Conservation (phyloP, 192 early-diverging fungal genomes). For the Helicostylum pulchrum region DNA sequence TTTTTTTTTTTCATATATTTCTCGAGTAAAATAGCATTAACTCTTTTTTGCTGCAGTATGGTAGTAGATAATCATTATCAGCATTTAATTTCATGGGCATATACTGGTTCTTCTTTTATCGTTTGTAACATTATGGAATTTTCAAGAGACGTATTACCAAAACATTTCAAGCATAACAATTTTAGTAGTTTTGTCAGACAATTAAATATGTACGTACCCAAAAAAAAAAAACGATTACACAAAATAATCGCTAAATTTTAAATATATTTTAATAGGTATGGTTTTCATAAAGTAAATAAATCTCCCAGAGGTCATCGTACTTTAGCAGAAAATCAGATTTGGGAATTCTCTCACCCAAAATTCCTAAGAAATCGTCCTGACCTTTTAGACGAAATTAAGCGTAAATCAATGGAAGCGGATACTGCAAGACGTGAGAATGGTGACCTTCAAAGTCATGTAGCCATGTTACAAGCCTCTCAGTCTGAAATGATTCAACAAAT, state of each 20-base stretch:
- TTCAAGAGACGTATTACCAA: conserved; percentile 83
- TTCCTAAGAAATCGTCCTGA: conserved; percentile 75
- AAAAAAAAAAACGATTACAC: neutral
- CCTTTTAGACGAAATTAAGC: conserved; percentile 86
- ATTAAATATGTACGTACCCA: conserved; percentile 66
- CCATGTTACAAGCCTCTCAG: conserved; percentile 75
- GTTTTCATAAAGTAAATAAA: conserved; percentile 93
- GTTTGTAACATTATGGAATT: conserved; percentile 92
- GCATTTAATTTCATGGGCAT: conserved; percentile 88
- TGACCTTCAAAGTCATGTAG: conserved; percentile 72
- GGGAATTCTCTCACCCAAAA: conserved; percentile 86
- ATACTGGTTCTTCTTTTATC: conserved; percentile 82
- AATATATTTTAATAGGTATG: conserved; percentile 51
- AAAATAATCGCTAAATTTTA: conserved; percentile 1
- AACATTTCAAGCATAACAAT: conserved; percentile 94
- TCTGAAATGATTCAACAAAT: conserved; percentile 72
- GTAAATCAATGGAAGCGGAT: conserved; percentile 87
- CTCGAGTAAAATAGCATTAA: no score
- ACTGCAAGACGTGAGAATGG: conserved; percentile 67
- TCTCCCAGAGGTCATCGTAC: conserved; percentile 81
- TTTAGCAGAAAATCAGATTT: conserved; percentile 86
- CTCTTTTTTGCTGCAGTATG: conserved; percentile 57
- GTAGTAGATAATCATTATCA: conserved; percentile 83
- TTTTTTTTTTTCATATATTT: neutral
- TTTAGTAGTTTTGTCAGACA: conserved; percentile 88